phyloP scores from a whole-genome alignment of 495 filamentous ascomycete species.

The Tuber melanosporum region DNA sequence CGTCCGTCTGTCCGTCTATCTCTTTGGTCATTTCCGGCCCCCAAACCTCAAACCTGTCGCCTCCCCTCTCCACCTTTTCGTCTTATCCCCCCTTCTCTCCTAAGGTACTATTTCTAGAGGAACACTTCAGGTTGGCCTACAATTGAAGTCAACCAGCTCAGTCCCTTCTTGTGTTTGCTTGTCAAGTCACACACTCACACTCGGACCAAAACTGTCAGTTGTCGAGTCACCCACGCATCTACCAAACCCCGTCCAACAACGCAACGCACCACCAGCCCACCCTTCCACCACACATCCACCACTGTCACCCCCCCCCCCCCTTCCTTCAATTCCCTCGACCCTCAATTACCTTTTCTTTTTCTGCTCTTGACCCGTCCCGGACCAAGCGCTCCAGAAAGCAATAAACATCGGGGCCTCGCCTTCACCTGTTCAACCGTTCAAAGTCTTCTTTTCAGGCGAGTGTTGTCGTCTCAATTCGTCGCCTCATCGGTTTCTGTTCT shows the following conservation, averaged over 20 bases:
- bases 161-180: conserved; percentile 4
- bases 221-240: conserved; percentile 31
- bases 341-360: conserved; percentile 35
- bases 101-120: conserved; percentile 10
- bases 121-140: conserved; percentile 35
- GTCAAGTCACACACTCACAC: conserved; percentile 29
- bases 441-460: conserved; percentile 22
- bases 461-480: conserved; percentile 37
- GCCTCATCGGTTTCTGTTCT: conserved; percentile 38
- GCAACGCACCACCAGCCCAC: conserved; percentile 19
- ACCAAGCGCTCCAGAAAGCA: conserved; percentile 31
- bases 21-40: background rate
- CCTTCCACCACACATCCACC: conserved; percentile 2
- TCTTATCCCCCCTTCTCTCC: background rate
- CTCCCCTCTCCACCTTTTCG: background rate
- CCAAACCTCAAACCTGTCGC: background rate
- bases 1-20: background rate
- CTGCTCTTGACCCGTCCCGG: conserved; percentile 31
- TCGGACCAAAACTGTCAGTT: conserved; percentile 19
- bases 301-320: conserved; percentile 15
- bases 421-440: conserved; percentile 32
- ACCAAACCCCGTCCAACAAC: conserved; percentile 29
- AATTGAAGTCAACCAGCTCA: conserved; percentile 20
- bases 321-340: conserved; percentile 11
- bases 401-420: conserved; percentile 38